Evolutionary conservation across 2,329 filamentous ascomycete genomes (phyloP), one percentile per base, ranked within the genome.

Genomic region (Nakataea oryzae): DNA sequence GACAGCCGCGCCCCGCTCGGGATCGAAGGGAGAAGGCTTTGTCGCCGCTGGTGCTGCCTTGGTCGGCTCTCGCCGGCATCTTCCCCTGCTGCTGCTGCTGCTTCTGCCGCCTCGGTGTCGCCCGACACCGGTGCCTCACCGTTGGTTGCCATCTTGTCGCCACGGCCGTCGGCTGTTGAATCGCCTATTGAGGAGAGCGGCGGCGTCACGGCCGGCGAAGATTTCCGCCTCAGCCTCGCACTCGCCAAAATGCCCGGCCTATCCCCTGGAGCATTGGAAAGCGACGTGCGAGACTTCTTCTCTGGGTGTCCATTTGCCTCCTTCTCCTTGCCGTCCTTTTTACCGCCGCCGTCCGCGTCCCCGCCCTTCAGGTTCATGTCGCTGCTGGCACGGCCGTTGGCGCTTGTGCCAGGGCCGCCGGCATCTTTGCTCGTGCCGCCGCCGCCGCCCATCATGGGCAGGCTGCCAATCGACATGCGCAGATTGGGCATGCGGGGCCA

Each of bases 401-500:
- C 27, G 58, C 41, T 21, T 47, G 24, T 9, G 21, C 58, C 34
- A 34, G 24, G 11, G 27, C 29, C 24, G 13, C 27, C 34, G 27
- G 24, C 26, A 12, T 59, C 58, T 17, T 59, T 59, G 34, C 34
- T 24, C 17, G 24, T 11, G 28, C 29, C 50, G 6, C 60, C 26
- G 28, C 34, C 50, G 21, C 26, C 21, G 13, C 60, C 60, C 21
- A 61, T 41, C 7, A 26, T 21, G 56, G 56, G 26, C 17, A 57
- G 3, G 12, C 54, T 55, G 17, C 54, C 50, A 30, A 57, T 61
- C 11, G 60, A 61, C 32, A 61, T 61, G 30, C 60, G 60, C 54
- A 61, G 54, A 6, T 32, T 61, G 30, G 60, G 60, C 60, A 61
- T 61, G 11, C 41, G 32, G 5, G 60, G 60, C 60, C 60, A 61